Evolutionary conservation across 345 rosid species (phyloP), one percentile per base, ranked within the genome.

Genomic region (Sonneratia caseolaris): DNA sequence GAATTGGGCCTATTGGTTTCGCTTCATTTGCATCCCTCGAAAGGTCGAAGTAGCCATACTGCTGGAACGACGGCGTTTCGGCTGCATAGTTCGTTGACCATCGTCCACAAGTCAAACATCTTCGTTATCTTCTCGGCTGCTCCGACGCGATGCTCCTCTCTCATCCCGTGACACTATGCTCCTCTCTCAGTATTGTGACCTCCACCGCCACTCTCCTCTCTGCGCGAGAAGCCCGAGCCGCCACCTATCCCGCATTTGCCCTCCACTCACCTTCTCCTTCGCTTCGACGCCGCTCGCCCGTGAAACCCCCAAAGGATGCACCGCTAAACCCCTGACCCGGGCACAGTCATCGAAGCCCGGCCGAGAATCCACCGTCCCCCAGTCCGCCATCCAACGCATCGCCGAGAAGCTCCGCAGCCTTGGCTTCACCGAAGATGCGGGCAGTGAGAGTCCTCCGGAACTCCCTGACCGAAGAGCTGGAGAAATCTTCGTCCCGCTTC

Each of bases 361-460:
- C 81, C 84, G 19, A 22, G 4, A 37, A 38, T 62, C 66, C 35
- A 24, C 71, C 68, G 82, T 86, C 72, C 87, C 93, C 19, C 84
- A 82, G 40, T 85, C 93, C 57, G 96, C 97, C 61, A 94, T 91
- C 79, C 84, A 81, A 65, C 89, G 98, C 62, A 91, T 91, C 62
- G 97, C 98, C 15, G 93, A 94, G 49, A 94, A 94, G 89, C 98
- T 94, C 66, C 96, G 96, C 51, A 85, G 86, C 72, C 95, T 94
- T 24, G 98, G 98, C 40, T 81, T 87, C 79, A 79, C 86, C 35
- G 91, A 86, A 37, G 83, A 79, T 13, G 74, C 68, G 56, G 18
- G 38, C 64, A 67, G 18, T 11, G 77, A 45, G 22, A 68, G 73
- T 19, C 51, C 32, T 8, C 72, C 65, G 13, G 18, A 77, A 0